A percentile compares a stretch with the other conserved stretches of the same genome.
Conservation (phyloP, 202 grass and related monocot genomes). For the Musa balbisiana region DNA sequence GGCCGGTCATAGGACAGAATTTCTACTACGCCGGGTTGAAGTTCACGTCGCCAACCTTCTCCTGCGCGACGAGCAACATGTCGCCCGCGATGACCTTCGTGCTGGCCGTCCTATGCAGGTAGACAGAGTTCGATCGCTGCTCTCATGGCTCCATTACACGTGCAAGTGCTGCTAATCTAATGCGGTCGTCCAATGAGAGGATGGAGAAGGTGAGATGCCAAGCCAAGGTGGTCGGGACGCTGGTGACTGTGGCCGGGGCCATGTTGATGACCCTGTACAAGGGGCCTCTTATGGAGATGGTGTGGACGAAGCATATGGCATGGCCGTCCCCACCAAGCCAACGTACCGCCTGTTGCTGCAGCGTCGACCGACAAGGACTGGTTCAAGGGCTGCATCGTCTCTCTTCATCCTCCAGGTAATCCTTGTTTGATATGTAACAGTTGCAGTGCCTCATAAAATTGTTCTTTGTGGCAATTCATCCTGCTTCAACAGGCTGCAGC, state of each 20-base stretch:
- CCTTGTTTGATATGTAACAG: no score
- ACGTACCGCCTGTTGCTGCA: not conserved
- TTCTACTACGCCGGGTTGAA: constrained; percentile 67
- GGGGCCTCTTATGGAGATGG: constrained; percentile 41
- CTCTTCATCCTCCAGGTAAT: not conserved
- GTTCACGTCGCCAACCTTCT: constrained; percentile 1
- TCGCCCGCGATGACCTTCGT: not conserved
- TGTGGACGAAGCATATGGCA: constrained; percentile 59
- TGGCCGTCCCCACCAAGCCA: constrained; percentile 4
- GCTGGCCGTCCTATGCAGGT: not conserved
- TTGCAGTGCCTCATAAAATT: no score
- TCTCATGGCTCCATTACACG: no score
- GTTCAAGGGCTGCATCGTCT: constrained; percentile 67
- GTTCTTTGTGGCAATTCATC: no score
- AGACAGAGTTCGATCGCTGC: not conserved
- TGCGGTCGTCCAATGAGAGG: constrained; percentile 21
- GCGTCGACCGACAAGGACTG: constrained; percentile 54
- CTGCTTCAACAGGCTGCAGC: constrained; percentile 41
- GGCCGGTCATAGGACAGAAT: constrained; percentile 85
- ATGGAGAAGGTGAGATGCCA: constrained; percentile 77
- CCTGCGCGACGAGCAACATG: not conserved
- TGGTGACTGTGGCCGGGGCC: constrained; percentile 77
- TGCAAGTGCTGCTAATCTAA: constrained; percentile 9
- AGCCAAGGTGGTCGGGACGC: constrained; percentile 70
- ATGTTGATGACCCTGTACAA: constrained; percentile 67